Conservation (phyloP, 768 basidiomycete species). For the Rhizopogon rudus region DNA sequence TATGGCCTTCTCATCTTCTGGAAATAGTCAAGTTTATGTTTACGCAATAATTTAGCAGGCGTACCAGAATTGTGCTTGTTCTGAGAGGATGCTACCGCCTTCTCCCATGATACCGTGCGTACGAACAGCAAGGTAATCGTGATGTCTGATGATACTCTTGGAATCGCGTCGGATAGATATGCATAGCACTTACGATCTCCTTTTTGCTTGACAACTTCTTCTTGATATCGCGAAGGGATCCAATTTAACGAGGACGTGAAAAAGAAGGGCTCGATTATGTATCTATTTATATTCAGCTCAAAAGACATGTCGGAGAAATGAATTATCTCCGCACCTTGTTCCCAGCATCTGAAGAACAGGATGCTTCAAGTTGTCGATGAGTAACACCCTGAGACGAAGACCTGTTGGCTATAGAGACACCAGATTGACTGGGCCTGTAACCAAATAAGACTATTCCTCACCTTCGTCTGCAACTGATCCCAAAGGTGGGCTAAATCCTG, state of each 20-base stretch:
- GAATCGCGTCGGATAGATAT: background rate
- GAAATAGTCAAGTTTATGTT: slow-evolving; percentile 7
- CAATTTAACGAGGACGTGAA: slow-evolving; percentile 27
- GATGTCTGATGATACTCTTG: slow-evolving; percentile 27
- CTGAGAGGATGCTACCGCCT: background rate
- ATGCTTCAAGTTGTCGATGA: slow-evolving; percentile 22
- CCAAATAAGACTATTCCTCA: slow-evolving; percentile 14
- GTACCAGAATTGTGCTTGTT: too few species aligned
- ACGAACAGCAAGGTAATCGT: slow-evolving; percentile 38
- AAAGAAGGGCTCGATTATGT: slow-evolving; percentile 29
- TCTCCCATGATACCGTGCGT: slow-evolving; percentile 32
- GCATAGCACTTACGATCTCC: slow-evolving; percentile 23
- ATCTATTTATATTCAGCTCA: slow-evolving; percentile 11
- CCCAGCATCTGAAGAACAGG: slow-evolving; percentile 29
- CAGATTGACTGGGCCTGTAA: background rate
- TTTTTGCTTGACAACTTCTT: slow-evolving; percentile 12
- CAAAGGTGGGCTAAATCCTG: slow-evolving; percentile 26
- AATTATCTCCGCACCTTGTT: slow-evolving; percentile 17
- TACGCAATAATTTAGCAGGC: too few species aligned
- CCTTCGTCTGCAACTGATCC: slow-evolving; percentile 20
- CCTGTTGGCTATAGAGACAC: slow-evolving; percentile 9
- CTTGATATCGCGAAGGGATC: slow-evolving; percentile 29
- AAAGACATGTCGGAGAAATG: background rate
- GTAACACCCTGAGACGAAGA: slow-evolving; percentile 18
- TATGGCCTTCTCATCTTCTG: slow-evolving; percentile 19